Base-by-base conservation (phyloP, 176 grass and related monocot genomes). In the Pharus latifolius region DNA sequence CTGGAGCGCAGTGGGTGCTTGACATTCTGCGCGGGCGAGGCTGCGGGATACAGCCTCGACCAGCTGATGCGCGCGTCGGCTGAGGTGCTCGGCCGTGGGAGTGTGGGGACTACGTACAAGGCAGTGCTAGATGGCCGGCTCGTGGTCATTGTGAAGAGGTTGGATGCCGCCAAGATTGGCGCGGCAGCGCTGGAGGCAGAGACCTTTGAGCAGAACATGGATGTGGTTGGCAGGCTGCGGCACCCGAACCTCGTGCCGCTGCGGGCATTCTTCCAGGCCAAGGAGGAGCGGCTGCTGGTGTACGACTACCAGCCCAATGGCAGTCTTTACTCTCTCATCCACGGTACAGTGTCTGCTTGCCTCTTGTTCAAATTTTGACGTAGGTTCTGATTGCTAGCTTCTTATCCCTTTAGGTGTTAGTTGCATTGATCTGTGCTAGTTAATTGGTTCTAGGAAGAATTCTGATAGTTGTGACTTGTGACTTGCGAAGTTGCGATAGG, bases 251-350 rank as follows among this genome's bases (percentile, higher is more conserved):
- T 99, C 40, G 96, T 99, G 30, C 75, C 90, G 0, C 76, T 99
- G 27, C 78, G 87, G 11, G 87, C 96, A 0, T 99, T 88, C 71
- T 99, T 99, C 67, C 96, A 99, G 74, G 90, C 96, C 1, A 99
- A 99, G 75, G 90, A 99, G 69, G 96, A 99, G 84, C 78, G 90
- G 17, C 67, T 99, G 58, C 90, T 99, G 17, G 96, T 99, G 43
- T 99, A 91, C 63, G 96, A 99, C 78, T 94, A 95, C 85, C 87
- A 94, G 73, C 87, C 90, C 53, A 99, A 99, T 70, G 90, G 87
- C 55, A 99, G 90, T 54, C 88, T 99, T 32, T 48, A 85, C 80
- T 88, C 96, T 31, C 84, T 99, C 38, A 56, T 88, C 63, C 84
- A 99, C 63, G 87, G 96, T 99, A 88, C 5, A 6, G 13, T 18